Percentiles rank a stretch among this genome's conserved stretches.
phyloP scores from a whole-genome alignment of 2,329 filamentous ascomycete species.

The Fusarium chuoi region DNA sequence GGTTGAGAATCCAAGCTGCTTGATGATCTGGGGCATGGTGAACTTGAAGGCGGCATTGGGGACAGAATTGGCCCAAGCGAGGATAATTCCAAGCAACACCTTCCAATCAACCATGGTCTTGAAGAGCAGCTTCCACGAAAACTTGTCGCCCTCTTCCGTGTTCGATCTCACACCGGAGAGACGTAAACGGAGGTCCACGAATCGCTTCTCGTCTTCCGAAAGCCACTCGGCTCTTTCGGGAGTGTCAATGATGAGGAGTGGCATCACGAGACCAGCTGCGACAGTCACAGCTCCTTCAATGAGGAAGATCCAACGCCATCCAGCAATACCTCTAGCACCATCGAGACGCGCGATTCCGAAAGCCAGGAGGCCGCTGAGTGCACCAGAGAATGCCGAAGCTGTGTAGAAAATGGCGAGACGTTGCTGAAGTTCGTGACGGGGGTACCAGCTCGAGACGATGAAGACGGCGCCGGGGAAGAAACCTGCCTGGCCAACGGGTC shows the following conservation, averaged over 20 bases:
- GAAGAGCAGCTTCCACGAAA: conserved; percentile 42
- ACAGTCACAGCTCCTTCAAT: conserved; percentile 59
- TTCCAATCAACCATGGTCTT: conserved; percentile 55
- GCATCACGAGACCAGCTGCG: conserved; percentile 43
- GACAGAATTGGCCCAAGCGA: conserved; percentile 47
- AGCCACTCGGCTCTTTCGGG: conserved; percentile 50
- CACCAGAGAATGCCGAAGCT: conserved; percentile 51
- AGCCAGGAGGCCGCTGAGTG: conserved; percentile 58
- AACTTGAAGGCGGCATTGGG: conserved; percentile 42
- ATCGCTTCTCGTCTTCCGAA: conserved; percentile 50
- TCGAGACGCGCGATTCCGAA: conserved; percentile 57
- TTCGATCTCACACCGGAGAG: conserved; percentile 46
- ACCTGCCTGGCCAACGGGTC: conserved; percentile 48
- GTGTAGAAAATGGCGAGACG: conserved; percentile 51
- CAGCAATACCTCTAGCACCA: conserved; percentile 52
- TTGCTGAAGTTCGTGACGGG: conserved; percentile 43
- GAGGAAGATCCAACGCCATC: conserved; percentile 66
- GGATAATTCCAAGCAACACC: conserved; percentile 47
- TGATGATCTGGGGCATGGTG: conserved; percentile 51
- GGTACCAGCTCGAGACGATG: conserved; percentile 47
- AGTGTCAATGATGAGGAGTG: conserved; percentile 56
- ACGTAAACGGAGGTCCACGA: conserved; percentile 41
- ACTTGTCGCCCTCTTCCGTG: conserved; percentile 38
- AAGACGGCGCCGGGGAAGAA: conserved; percentile 48
- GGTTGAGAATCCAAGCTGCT: conserved; percentile 52